Evolutionary conservation across 108 stramenopile species (phyloP), one percentile per base, ranked within the genome.

Genomic region (Nitzschia sp.): DNA sequence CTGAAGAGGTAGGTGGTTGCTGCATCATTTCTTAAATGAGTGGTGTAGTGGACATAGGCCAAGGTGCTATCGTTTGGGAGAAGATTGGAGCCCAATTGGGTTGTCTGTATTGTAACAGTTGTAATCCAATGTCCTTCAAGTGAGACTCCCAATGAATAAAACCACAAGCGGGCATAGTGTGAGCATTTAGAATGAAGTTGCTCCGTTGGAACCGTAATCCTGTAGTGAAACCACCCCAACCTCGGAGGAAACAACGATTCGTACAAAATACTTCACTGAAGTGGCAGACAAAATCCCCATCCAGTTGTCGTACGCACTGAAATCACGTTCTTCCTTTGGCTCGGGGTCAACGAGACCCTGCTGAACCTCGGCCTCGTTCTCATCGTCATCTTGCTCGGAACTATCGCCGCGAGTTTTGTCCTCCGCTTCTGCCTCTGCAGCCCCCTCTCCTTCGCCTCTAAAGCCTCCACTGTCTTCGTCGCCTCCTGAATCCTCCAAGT

Each of bases 211-310:
- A 34, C 29, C 29, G 43, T 76, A 83, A 44, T 75, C 78, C 8
- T 83, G 74, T 34, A 83, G 69, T 21, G 70, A 66, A 25, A 84
- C 68, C 10, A 77, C 76, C 42, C 84, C 84, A 15, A 84, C 69
- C 42, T 71, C 81, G 10, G 78, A 77, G 9, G 79, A 80, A 14
- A 75, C 58, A 52, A 89, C 76, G n/a, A 89, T 80, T 26, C 81
- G 83, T 34, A 83, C 79, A 53, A 86, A 84, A 46, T 82, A 82
- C 26, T 79, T 80, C n/a, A 60, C 39, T 3, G 76, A 59, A 19
- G 73, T 59, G 17, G 79, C 71, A 38, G 88, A 86, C 14, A 89
- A 65, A n/a, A 89, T 69, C 29, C 88, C 84, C 84, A 89, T 82
- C 82, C 80, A 86, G 11, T 74, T 57, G 51, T 79, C 81, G 54